Evolutionary conservation across 148 eudicot genomes (phyloP).

Genomic region (Rhododendron kiyosumense): DNA sequence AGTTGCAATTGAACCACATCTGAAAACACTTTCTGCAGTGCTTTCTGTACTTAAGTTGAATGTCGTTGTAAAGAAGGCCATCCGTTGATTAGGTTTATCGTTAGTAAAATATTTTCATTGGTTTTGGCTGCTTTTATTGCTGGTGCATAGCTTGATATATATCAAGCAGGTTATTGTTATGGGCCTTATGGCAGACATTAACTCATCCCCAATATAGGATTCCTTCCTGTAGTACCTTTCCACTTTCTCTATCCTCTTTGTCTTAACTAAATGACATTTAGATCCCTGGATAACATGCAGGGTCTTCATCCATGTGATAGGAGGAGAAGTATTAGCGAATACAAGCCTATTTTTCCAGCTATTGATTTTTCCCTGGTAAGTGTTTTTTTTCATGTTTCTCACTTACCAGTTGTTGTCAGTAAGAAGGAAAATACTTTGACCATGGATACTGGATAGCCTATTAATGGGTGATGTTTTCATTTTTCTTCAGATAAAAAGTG

Average conservation of each 20-base stretch:
- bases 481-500: slow-evolving; percentile 63
- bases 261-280: not conserved
- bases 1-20: not conserved
- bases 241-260: not conserved
- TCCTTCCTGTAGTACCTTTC: not conserved
- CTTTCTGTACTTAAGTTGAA: not conserved
- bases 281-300: slow-evolving; percentile 35
- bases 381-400: slow-evolving; percentile 9
- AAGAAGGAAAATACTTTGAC: not conserved
- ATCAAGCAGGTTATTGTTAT: not conserved
- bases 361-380: slow-evolving; percentile 89
- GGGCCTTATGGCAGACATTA: not conserved
- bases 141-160: not conserved
- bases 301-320: slow-evolving; percentile 89
- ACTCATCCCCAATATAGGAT: not conserved
- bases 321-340: slow-evolving; percentile 69
- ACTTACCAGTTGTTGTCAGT: not conserved
- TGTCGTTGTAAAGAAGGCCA: not conserved
- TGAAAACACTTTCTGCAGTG: not conserved
- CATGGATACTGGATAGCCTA: not conserved
- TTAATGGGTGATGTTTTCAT: not conserved
- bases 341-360: slow-evolving; percentile 74
- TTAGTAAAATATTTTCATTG: not conserved
- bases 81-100: not conserved
- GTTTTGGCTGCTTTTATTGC: not conserved